These are phyloP conservation scores for Sarcomyxa edulis DNA, from an alignment of 768 basidiomycete genomes.

Conservation along the genomic window DNA sequence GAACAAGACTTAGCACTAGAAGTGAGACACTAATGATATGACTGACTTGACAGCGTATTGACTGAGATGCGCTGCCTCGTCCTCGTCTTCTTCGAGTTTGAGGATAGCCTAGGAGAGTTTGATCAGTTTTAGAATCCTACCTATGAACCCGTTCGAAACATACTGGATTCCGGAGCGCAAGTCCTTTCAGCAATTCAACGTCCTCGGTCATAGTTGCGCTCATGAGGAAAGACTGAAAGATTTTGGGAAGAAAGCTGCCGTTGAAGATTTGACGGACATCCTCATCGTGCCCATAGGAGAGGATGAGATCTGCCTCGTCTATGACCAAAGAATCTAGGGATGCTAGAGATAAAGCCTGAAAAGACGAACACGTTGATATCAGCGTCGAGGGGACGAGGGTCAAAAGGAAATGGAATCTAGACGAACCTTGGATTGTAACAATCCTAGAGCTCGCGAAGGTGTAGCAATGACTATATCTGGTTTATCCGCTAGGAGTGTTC, in stretches of 20 bases:
- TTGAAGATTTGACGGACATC: slow-evolving; percentile 70
- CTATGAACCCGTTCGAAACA: slow-evolving; percentile 19
- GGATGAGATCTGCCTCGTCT: slow-evolving; percentile 95
- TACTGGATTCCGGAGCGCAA: slow-evolving; percentile 84
- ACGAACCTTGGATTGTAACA: slow-evolving; percentile 66
- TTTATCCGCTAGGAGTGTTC: slow-evolving; percentile 43
- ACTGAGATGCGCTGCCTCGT: slow-evolving; percentile 72
- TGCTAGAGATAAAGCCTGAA: slow-evolving; percentile 56
- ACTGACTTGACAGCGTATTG: slow-evolving; percentile 80
- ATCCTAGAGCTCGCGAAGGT: slow-evolving; percentile 61
- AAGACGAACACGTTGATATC: background rate
- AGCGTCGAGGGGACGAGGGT: background rate
- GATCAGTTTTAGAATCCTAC: background rate
- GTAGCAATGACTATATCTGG: slow-evolving; percentile 82
- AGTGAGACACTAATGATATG: background rate
- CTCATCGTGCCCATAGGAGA: slow-evolving; percentile 95
- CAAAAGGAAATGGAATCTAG: background rate
- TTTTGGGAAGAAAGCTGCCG: slow-evolving; percentile 69
- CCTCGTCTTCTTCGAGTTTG: slow-evolving; percentile 83
- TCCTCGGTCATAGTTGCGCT: slow-evolving; percentile 97
- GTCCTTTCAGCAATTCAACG: slow-evolving; percentile 85
- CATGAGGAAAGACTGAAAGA: slow-evolving; percentile 92
- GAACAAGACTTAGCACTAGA: slow-evolving; percentile 5
- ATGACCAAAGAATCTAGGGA: slow-evolving; percentile 85
- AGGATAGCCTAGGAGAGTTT: slow-evolving; percentile 59